Evolutionary conservation across 331 rosid genomes (phyloP), one percentile per base, ranked within the genome.

Genomic region (Pyrus hybrid): DNA sequence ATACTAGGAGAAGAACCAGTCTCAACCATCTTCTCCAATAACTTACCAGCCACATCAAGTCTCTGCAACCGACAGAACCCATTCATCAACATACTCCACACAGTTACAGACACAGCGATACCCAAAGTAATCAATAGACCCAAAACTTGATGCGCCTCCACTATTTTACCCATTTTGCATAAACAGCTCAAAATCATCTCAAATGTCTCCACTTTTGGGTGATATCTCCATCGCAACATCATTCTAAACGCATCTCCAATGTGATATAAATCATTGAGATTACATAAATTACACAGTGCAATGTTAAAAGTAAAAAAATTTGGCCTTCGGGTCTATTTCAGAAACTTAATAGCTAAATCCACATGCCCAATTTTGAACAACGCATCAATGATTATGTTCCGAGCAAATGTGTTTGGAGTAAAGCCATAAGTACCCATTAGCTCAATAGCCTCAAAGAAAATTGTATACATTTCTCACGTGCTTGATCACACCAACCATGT

Each of bases 21-120:
- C 66, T 26, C 78, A 74, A 43, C 65, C 97, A 91, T 89, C 76
- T 80, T 87, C 66, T 62, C 56, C 64, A 86, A 62, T 26, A 86
- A 76, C 26, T 67, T 26, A 47, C 63, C n/a, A 20, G 97, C 94
- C 56, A 71, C 37, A 77, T 75, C 78, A 67, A 80, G 83, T 69
- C 79, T 86, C 30, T 76, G 53, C 63, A 78, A 56, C 63, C 78
- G 77, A 72, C 91, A 78, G 32, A 74, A 70, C 21, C 79, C 82
- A 75, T 86, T 80, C 75, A 89, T 84, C 68, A 91, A 80, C 43
- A 86, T 85, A 30, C 90, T 87, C 97, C 91, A 91, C 64, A 87
- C 74, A 77, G 70, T 78, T 33, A 79, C 85, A 25, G 88, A 76
- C 26, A 85, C 30, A 29, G 80, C 7, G 7, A 76, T 54, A 51